Evolutionary conservation across 345 rosid species (phyloP).

Genomic region (Excoecaria cochinchinensis): DNA sequence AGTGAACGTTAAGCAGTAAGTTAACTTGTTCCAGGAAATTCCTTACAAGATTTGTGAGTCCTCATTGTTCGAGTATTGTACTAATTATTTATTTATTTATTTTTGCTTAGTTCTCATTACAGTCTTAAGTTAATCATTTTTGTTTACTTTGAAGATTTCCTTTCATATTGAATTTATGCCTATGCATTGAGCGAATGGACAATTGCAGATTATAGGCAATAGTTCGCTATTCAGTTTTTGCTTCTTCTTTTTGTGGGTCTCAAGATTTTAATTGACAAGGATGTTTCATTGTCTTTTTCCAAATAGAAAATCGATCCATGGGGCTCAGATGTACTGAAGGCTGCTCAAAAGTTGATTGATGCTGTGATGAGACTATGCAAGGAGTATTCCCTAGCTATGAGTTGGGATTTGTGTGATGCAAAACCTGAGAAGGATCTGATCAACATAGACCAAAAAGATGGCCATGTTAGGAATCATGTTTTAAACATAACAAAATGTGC

Average conservation of each 20-base stretch:
- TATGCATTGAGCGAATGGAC: neutral
- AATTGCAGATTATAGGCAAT: constrained; percentile 2
- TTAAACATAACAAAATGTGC: constrained; percentile 44
- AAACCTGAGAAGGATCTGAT: constrained; percentile 28
- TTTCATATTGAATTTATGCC: neutral
- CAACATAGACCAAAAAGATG: constrained; percentile 29
- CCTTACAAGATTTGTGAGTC: neutral
- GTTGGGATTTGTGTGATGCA: constrained; percentile 37
- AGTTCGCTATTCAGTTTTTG: neutral
- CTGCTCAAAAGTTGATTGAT: constrained; percentile 56
- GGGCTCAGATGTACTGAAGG: constrained; percentile 59
- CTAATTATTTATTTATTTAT: neutral
- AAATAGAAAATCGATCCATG: constrained; percentile 56
- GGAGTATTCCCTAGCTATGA: constrained; percentile 42
- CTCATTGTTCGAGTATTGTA: neutral
- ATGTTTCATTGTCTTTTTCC: constrained; percentile 2
- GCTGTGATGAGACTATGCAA: constrained; percentile 60
- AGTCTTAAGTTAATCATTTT: neutral
- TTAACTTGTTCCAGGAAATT: neutral
- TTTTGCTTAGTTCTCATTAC: neutral
- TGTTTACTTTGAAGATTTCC: neutral
- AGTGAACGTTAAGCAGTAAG: neutral
- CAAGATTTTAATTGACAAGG: constrained; percentile 18
- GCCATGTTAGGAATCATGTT: constrained; percentile 37
- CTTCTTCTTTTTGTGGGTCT: neutral